phyloP scores from a whole-genome alignment of 2,329 filamentous ascomycete species.

The Penicillium sp. region DNA sequence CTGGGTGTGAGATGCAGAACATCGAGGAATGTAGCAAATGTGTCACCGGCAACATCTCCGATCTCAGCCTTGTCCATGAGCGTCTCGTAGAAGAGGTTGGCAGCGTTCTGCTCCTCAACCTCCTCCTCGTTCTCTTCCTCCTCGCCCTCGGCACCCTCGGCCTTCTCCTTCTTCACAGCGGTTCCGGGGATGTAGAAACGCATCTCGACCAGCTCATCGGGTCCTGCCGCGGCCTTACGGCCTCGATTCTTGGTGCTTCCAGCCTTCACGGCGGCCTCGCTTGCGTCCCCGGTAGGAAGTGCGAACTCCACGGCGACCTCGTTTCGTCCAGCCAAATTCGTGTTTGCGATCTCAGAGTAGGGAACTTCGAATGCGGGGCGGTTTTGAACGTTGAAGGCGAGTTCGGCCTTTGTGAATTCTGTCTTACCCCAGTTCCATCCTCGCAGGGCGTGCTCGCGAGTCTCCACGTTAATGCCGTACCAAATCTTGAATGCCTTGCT shows the following conservation, averaged over 20 bases:
- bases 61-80: slow-evolving; percentile 99
- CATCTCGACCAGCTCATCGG: slow-evolving; percentile 96
- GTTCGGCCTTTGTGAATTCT: slow-evolving; percentile 92
- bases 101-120: slow-evolving; percentile 86
- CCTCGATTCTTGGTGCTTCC: slow-evolving; percentile 72
- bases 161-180: slow-evolving; percentile 70
- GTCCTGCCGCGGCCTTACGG: slow-evolving; percentile 84
- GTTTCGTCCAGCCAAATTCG: slow-evolving; percentile 94
- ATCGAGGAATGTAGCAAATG: slow-evolving; percentile 95
- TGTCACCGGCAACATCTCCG: slow-evolving; percentile 97
- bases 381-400: slow-evolving; percentile 96
- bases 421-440: slow-evolving; percentile 99
- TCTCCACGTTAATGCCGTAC: slow-evolving; percentile 92
- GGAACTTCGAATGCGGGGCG: slow-evolving; percentile 94
- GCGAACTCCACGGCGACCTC: slow-evolving; percentile 96
- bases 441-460: slow-evolving; percentile 88
- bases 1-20: slow-evolving; percentile 95
- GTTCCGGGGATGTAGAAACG: slow-evolving; percentile 97
- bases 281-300: slow-evolving; percentile 70
- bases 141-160: slow-evolving; percentile 60
- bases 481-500: slow-evolving; percentile 95
- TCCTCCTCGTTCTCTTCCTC: slow-evolving; percentile 74
- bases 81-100: slow-evolving; percentile 96
- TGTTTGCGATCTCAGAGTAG: slow-evolving; percentile 96
- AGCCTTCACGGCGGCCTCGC: slow-evolving; percentile 71